Base-by-base conservation (phyloP, 305 asterid genomes). In the Caryopteris hybrid region DNA sequence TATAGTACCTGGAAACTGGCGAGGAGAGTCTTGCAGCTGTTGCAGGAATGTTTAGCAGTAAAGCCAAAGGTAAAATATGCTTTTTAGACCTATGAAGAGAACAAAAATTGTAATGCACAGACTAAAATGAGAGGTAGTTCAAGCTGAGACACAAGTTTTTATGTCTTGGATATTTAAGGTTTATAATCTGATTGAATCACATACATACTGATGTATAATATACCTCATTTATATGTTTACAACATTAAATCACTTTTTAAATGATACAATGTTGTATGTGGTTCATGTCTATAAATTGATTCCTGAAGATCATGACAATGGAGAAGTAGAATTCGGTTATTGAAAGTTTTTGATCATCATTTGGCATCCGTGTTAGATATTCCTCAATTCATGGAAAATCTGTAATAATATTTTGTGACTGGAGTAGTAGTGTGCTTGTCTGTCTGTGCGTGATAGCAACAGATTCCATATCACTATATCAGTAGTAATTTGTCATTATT, bases 31-130 rank as follows among this genome's bases (percentile, higher is more conserved):
- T 93, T 72, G 96, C 95, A 47, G 99, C 99, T 50, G 97, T 93
- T 75, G 99, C 99, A 70, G 99, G 99, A 81, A 93, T 93, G 99
- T 93, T 93, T 80, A 93, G 85, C 84, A 93, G 99, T 79, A 93
- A 93, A 78, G 97, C 99, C 33, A 94, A 91, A 87, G 99, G 99
- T 94, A 84, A 45, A 61, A 39, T 66, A 46, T 73, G 33, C 41
- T 56, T 68, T n/a, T 61, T 43, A 45, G 43, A 47, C 46, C 39
- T 54, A 43, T 39, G 57, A 41, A 13, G 33, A 45, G 50, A 34
- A 39, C 21, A 34, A 36, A 6, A 46, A 68, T 38, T 45, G 6
- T 54, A 66, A 75, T 48, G 57, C 16, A 7, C 51, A 29, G 43
- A 47, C 33, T 33, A 34, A 27, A 55, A 23, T 6, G 52, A 34